Evolutionary conservation across 148 eudicot genomes (phyloP).

Genomic region (Silene conica): DNA sequence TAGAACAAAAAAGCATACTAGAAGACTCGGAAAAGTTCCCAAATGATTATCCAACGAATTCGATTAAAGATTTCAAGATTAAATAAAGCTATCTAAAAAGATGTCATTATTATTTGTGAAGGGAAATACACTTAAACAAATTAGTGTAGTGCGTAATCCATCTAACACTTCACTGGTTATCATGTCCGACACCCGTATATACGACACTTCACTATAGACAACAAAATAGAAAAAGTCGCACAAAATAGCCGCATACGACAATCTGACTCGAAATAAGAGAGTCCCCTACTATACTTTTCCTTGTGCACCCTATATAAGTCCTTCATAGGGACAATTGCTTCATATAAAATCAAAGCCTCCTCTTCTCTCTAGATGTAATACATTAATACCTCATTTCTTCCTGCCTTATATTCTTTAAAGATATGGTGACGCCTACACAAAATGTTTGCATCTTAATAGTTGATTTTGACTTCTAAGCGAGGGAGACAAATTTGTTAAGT

Average conservation of each 20-base stretch:
- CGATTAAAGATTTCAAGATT: neutral
- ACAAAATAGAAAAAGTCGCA: too few species aligned
- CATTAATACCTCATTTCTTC: neutral
- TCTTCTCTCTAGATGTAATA: neutral
- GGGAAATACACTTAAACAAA: neutral
- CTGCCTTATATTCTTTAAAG: too few species aligned
- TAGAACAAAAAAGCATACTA: neutral
- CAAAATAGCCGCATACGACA: too few species aligned
- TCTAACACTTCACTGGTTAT: neutral
- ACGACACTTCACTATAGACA: too few species aligned
- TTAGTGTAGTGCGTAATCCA: neutral
- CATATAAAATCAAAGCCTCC: neutral
- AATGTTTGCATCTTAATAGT: too few species aligned
- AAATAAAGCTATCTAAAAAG: neutral
- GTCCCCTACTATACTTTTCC: neutral
- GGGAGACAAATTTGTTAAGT: too few species aligned
- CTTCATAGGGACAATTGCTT: neutral
- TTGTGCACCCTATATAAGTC: too few species aligned
- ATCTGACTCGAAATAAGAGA: too few species aligned
- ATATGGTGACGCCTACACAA: too few species aligned
- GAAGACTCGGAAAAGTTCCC: neutral
- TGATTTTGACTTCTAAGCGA: neutral
- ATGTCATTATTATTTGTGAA: neutral
- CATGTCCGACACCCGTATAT: too few species aligned
- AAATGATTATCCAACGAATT: slow-evolving; percentile 7